A percentile compares a stretch with the other conserved stretches of the same genome.
These are phyloP conservation scores for Chrysoporthe deuterocubensis DNA, from an alignment of 2,329 filamentous ascomycete species.

Conservation along the genomic window DNA sequence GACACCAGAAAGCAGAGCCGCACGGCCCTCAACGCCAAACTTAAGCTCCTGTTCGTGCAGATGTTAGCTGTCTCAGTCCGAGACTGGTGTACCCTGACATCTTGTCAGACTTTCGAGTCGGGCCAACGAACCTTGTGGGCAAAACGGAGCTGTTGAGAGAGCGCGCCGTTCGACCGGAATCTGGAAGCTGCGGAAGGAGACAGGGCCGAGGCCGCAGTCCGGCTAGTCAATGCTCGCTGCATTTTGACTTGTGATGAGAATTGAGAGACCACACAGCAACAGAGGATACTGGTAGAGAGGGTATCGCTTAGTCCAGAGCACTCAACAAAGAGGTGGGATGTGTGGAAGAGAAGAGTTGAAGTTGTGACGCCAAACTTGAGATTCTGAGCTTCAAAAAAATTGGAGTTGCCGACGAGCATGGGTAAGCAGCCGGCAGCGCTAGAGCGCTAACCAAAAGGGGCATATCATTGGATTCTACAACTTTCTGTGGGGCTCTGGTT, in stretches of 20 bases:
- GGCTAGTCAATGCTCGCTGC: constrained; percentile 92
- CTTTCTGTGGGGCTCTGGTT: constrained; percentile 20
- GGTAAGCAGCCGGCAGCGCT: constrained; percentile 26
- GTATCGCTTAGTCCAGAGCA: constrained; percentile 31
- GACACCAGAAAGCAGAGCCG: constrained; percentile 87
- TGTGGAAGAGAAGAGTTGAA: background rate
- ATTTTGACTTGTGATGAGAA: constrained; percentile 61
- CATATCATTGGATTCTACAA: constrained; percentile 15
- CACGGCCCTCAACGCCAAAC: constrained; percentile 94
- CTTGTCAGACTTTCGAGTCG: background rate
- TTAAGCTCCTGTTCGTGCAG: constrained; percentile 78
- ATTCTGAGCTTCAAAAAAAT: constrained; percentile 25
- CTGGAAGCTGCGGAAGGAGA: constrained; percentile 67
- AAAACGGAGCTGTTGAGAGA: constrained; percentile 90
- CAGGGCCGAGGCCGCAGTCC: constrained; percentile 78
- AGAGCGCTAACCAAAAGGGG: constrained; percentile 16
- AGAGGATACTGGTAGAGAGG: constrained; percentile 34
- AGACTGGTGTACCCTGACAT: background rate
- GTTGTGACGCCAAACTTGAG: constrained; percentile 9
- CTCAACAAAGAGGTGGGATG: constrained; percentile 20
- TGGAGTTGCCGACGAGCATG: constrained; percentile 29
- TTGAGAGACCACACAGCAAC: constrained; percentile 32
- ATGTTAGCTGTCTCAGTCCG: constrained; percentile 35
- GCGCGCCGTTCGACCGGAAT: constrained; percentile 65
- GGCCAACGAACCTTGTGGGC: constrained; percentile 82